These are phyloP conservation scores for Syzygium aromaticum DNA, from an alignment of 345 rosid species.

Conservation along the genomic window DNA sequence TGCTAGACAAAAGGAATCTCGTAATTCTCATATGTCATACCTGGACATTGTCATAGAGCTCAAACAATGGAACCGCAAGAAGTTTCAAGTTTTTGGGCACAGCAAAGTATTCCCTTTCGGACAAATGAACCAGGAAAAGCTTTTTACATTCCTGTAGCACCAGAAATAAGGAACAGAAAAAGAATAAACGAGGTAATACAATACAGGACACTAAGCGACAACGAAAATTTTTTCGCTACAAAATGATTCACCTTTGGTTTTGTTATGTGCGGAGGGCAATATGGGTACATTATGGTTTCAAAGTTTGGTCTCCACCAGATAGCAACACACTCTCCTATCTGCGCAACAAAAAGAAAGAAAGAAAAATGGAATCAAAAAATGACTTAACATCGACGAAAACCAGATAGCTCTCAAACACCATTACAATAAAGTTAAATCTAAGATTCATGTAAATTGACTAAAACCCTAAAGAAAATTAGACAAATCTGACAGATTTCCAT, in stretches of 20 bases:
- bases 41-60: slow-evolving; percentile 96
- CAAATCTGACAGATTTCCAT: not conserved
- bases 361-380: not conserved
- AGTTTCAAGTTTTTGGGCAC: slow-evolving; percentile 96
- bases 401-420: not conserved
- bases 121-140: slow-evolving; percentile 84
- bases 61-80: slow-evolving; percentile 95
- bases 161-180: not conserved
- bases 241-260: slow-evolving; percentile 67
- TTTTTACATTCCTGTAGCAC: slow-evolving; percentile 86
- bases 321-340: slow-evolving; percentile 96
- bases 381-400: not conserved
- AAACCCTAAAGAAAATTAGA: not conserved
- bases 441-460: not conserved
- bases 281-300: slow-evolving; percentile 93
- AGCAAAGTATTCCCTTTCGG: slow-evolving; percentile 95
- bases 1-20: not conserved
- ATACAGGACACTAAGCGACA: not conserved
- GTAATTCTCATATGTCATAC: slow-evolving; percentile 12
- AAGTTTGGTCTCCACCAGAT: slow-evolving; percentile 99
- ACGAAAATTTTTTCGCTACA: not conserved
- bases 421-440: not conserved
- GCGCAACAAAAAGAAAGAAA: not conserved
- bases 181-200: not conserved
- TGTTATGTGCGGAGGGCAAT: slow-evolving; percentile 92